Conservation (phyloP, 495 filamentous ascomycete species). For the Penicillium canescens region DNA sequence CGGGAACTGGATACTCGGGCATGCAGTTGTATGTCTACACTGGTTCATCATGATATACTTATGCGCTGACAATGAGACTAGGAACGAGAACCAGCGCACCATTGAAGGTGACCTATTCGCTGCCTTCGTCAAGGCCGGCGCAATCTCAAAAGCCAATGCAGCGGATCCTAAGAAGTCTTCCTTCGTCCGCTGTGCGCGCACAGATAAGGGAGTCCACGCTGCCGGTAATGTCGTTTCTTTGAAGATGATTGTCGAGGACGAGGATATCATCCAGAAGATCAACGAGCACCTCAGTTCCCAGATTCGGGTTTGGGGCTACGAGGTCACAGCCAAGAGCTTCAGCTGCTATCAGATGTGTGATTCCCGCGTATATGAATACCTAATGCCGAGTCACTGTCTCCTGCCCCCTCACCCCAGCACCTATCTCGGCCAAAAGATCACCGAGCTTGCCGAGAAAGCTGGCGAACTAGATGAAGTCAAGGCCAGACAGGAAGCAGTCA, state of each 20-base stretch:
- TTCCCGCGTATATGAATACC: slow-evolving; percentile 92
- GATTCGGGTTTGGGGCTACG: slow-evolving; percentile 91
- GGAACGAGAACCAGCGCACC: slow-evolving; percentile 68
- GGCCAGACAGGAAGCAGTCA: slow-evolving; percentile 71
- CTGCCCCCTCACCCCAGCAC: slow-evolving; percentile 88
- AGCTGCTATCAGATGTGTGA: slow-evolving; percentile 92
- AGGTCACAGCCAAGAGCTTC: slow-evolving; percentile 80
- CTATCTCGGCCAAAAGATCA: slow-evolving; percentile 77
- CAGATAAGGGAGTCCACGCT: slow-evolving; percentile 97
- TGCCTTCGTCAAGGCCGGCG: slow-evolving; percentile 84
- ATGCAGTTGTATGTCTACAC: slow-evolving; percentile 71
- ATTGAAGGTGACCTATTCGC: slow-evolving; percentile 97
- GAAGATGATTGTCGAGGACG: slow-evolving; percentile 93
- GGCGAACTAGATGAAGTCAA: slow-evolving; percentile 67
- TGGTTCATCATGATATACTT: neutral
- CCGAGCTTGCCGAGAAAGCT: slow-evolving; percentile 67
- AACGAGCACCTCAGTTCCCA: slow-evolving; percentile 81
- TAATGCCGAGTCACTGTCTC: slow-evolving; percentile 88
- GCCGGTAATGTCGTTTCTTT: slow-evolving; percentile 94
- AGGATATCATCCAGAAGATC: slow-evolving; percentile 83
- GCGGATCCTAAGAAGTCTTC: slow-evolving; percentile 96
- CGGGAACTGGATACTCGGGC: slow-evolving; percentile 94
- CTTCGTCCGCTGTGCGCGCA: slow-evolving; percentile 88
- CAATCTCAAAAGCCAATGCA: slow-evolving; percentile 95
- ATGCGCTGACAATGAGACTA: slow-evolving; percentile 30